Base-by-base conservation (phyloP, 441 rosid genomes). In the Euphorbia corollata region DNA sequence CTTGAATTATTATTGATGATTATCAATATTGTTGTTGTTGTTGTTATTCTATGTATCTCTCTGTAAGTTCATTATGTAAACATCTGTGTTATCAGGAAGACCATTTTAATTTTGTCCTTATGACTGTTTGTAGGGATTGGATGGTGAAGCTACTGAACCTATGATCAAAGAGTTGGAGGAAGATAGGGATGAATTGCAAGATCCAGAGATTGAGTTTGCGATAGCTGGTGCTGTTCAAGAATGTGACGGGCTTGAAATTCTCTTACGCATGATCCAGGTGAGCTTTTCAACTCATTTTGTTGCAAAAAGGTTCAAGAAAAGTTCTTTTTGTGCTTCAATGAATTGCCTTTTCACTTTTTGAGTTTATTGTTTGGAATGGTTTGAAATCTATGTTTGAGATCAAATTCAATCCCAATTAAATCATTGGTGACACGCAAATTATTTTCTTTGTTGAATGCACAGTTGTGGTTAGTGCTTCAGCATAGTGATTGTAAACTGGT, bases 101-200 rank as follows among this genome's bases (percentile, higher is more conserved):
- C n/a, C 24, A 41, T 20, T 45, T 22, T 15, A 22, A 15, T 20
- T 11, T 39, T 18, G 20, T 6, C 27, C 34, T 48, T 43, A 27
- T 23, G 36, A 27, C 57, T 5, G 34, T 30, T 64, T 6, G 7
- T 20, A 93, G 99, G 99, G 99, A 48, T 81, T 93, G 67, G 99
- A 96, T 82, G 99, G 99, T 76, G 99, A 96, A 86, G 99, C 99
- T 67, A 93, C 99, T 50, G 99, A 96, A 68, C 99, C 99, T 73
- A 96, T 96, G 99, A 93, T 96, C 72, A 91, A 96, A 84, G 98
- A 96, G 72, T 74, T 96, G 81, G 99, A 96, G 83, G 99, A 96
- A 83, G 99, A 93, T 76, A 93, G 97, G 81, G 99, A 93, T 77
- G 99, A 96, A 71, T 91, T 96, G 30, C 99, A 87, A 82, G 99